These are phyloP conservation scores for Dryadomyces sulphureus DNA, from an alignment of 2,329 filamentous ascomycete species.

Conservation along the genomic window DNA sequence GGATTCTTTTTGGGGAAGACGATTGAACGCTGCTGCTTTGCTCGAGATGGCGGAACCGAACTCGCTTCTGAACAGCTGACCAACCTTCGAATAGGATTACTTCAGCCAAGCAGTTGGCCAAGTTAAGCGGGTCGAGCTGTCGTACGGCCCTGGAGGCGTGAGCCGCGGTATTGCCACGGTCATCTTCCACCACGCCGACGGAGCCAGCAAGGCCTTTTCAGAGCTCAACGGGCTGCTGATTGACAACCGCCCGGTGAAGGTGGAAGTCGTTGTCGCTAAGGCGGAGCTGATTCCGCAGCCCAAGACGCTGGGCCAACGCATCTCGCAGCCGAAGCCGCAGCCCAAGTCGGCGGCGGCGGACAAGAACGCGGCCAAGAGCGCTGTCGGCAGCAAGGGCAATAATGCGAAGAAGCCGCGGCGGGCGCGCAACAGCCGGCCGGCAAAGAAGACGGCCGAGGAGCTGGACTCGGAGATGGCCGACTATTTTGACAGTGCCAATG, in stretches of 20 bases:
- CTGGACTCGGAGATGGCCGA: constrained; percentile 96
- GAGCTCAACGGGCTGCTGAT: constrained; percentile 80
- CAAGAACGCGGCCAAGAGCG: constrained; percentile 43
- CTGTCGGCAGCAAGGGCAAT: constrained; percentile 27
- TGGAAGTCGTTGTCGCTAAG: constrained; percentile 78
- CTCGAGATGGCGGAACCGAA: constrained; percentile 6
- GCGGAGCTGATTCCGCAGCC: constrained; percentile 49
- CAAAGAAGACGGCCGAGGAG: constrained; percentile 87
- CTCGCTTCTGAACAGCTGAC: constrained; percentile 38
- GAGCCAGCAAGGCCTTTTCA: constrained; percentile 70
- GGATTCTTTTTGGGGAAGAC: neutral
- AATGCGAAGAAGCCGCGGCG: constrained; percentile 38
- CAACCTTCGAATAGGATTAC: constrained; percentile 69
- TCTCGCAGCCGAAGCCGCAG: constrained; percentile 54
- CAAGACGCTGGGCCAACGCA: constrained; percentile 68
- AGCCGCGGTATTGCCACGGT: constrained; percentile 90
- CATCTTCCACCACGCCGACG: constrained; percentile 66
- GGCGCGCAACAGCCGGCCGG: constrained; percentile 45
- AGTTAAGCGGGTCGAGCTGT: constrained; percentile 81
- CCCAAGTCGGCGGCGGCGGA: constrained; percentile 67
- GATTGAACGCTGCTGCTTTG: neutral
- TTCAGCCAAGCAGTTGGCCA: constrained; percentile 76
- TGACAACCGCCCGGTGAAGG: constrained; percentile 83
- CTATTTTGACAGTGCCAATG: constrained; percentile 56
- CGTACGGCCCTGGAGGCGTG: constrained; percentile 81